phyloP scores from a whole-genome alignment of 2,329 filamentous ascomycete genomes.

The Fusarium tupiense region DNA sequence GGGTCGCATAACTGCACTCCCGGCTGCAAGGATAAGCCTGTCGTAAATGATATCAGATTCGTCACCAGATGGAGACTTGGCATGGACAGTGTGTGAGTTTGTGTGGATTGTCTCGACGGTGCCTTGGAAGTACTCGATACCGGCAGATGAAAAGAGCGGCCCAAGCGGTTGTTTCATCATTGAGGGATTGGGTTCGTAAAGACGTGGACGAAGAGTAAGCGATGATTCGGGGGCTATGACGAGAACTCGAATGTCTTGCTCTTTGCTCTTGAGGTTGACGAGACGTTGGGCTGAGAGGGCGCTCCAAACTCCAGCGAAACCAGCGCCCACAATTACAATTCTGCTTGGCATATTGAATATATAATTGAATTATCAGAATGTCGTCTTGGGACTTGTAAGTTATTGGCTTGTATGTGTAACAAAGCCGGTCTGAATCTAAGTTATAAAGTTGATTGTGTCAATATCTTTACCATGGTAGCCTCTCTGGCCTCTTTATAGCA shows the following conservation, averaged over 20 bases:
- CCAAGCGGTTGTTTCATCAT: slow-evolving; percentile 33
- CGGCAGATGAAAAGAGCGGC: slow-evolving; percentile 39
- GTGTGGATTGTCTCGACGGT: slow-evolving; percentile 32
- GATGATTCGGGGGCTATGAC: slow-evolving; percentile 48
- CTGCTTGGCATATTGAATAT: not conserved
- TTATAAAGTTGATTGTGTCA: too few species aligned
- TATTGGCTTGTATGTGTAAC: too few species aligned
- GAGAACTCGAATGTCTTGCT: slow-evolving; percentile 37
- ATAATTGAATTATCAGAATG: not conserved
- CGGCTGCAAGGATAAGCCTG: slow-evolving; percentile 50
- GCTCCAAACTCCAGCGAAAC: slow-evolving; percentile 23
- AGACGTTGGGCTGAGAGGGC: slow-evolving; percentile 22
- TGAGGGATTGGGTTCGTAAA: slow-evolving; percentile 46
- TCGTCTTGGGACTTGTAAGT: too few species aligned
- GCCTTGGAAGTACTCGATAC: slow-evolving; percentile 43
- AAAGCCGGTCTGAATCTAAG: fast-evolving
- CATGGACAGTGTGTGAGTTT: slow-evolving; percentile 21
- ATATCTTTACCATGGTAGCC: too few species aligned
- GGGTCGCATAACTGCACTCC: slow-evolving; percentile 47
- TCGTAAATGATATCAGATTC: slow-evolving; percentile 36
- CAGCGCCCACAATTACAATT: slow-evolving; percentile 21
- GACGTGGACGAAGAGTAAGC: slow-evolving; percentile 46
- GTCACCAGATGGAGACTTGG: slow-evolving; percentile 2
- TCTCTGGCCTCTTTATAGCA: too few species aligned
- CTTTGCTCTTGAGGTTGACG: not conserved